A percentile compares a stretch with the other conserved stretches of the same genome.
These are phyloP conservation scores for Allium cepa DNA, from an alignment of 106 monocot genomes.

Conservation along the genomic window DNA sequence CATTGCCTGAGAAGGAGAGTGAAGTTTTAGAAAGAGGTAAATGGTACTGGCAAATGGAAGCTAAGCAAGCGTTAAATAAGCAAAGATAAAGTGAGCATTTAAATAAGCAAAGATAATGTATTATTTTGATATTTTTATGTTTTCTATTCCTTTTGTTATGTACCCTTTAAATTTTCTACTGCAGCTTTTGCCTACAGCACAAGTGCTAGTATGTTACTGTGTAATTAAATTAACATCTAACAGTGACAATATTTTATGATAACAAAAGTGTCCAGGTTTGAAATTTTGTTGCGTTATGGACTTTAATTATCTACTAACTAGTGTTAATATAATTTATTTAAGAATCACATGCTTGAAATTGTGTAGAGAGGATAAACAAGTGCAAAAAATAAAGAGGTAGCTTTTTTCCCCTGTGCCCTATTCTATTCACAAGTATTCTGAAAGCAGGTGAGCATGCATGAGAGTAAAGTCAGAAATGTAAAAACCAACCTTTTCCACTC, in stretches of 20 bases:
- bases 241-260: not conserved
- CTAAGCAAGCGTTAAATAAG: constrained; percentile 16
- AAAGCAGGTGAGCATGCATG: constrained; percentile 10
- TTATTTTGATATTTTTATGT: not conserved
- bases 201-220: not conserved
- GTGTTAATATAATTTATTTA: not conserved
- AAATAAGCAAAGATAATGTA: not conserved
- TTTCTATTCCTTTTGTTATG: not conserved
- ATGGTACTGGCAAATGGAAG: not conserved
- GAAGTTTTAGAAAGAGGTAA: constrained; percentile 6
- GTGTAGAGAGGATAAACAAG: not conserved
- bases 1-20: constrained; percentile 11
- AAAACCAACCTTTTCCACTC: not conserved
- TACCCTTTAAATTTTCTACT: not conserved
- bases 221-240: not conserved
- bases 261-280: constrained; percentile 1
- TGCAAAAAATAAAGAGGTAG: constrained; percentile 4
- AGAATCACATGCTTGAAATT: constrained; percentile 15
- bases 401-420: not conserved
- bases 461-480: constrained; percentile 10
- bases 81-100: not conserved
- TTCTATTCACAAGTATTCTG: constrained; percentile 8
- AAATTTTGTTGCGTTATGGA: constrained; percentile 16
- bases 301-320: not conserved
- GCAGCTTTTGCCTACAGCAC: not conserved